phyloP scores from a whole-genome alignment of 1,284 basidiomycete species.

The Trametes polyzona region DNA sequence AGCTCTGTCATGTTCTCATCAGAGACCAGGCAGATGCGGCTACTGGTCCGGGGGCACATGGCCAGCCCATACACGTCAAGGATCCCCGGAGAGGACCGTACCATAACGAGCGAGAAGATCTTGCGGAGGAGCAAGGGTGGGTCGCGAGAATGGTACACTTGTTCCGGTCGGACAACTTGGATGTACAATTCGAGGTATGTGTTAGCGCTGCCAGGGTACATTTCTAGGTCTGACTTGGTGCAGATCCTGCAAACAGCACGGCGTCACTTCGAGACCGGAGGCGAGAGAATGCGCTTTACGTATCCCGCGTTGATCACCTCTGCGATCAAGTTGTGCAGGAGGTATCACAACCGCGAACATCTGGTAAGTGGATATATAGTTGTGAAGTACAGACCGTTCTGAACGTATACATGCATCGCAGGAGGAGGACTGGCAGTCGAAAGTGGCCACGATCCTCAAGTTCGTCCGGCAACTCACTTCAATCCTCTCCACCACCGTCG shows the following conservation, averaged over 20 bases:
- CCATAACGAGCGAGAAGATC: slow-evolving; percentile 78
- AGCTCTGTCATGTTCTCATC: slow-evolving; percentile 89
- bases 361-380: slow-evolving; percentile 43
- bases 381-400: background rate
- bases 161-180: slow-evolving; percentile 83
- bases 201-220: background rate
- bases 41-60: slow-evolving; percentile 38
- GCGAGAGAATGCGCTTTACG: slow-evolving; percentile 91
- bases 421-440: slow-evolving; percentile 85
- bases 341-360: slow-evolving; percentile 81
- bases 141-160: slow-evolving; percentile 95
- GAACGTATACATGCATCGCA: slow-evolving; percentile 31
- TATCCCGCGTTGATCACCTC: slow-evolving; percentile 93
- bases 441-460: slow-evolving; percentile 84
- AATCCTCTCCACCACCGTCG: slow-evolving; percentile 89
- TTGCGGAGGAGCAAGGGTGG: slow-evolving; percentile 98
- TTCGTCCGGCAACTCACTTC: slow-evolving; percentile 91
- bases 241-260: slow-evolving; percentile 89
- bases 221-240: background rate
- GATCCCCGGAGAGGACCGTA: slow-evolving; percentile 61
- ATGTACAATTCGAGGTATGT: slow-evolving; percentile 85
- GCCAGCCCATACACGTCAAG: slow-evolving; percentile 43
- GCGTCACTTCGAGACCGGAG: slow-evolving; percentile 87
- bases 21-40: slow-evolving; percentile 82
- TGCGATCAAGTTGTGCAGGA: slow-evolving; percentile 86